These are phyloP conservation scores for Symbiodinium pilosum DNA, from an alignment of 73 alveolate genomes.

Conservation along the genomic window DNA sequence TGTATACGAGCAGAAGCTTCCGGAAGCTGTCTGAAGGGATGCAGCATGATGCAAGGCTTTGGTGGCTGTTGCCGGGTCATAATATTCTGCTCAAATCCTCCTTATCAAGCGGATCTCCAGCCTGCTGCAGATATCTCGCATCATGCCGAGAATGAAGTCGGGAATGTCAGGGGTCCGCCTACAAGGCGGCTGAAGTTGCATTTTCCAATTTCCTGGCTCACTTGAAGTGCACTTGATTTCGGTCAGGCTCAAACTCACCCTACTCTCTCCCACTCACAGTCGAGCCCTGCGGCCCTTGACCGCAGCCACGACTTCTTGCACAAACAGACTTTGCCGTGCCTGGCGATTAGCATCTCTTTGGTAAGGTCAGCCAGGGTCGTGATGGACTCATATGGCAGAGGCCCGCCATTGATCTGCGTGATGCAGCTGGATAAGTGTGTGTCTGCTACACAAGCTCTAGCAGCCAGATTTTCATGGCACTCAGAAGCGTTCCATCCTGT, in stretches of 20 bases:
- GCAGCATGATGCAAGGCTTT: no score
- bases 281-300: no score
- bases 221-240: no score
- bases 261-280: neutral
- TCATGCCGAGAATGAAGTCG: conserved; percentile 37
- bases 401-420: conserved; percentile 68
- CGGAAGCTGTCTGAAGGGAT: no score
- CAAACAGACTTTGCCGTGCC: neutral
- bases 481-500: no score
- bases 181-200: neutral
- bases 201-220: neutral
- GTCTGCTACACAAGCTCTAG: no score
- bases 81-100: no score
- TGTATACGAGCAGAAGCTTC: neutral
- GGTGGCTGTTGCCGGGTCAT: no score
- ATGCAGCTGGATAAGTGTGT: neutral
- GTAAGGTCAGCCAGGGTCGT: conserved; percentile 80
- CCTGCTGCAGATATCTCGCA: conserved; percentile 70
- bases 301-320: neutral
- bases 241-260: no score
- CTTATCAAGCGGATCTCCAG: no score
- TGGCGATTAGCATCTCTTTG: conserved; percentile 72
- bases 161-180: conserved; percentile 63
- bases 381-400: conserved; percentile 85
- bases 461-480: neutral